Evolutionary conservation across 2,329 filamentous ascomycete genomes (phyloP).

Genomic region (Cladosporium sp.): DNA sequence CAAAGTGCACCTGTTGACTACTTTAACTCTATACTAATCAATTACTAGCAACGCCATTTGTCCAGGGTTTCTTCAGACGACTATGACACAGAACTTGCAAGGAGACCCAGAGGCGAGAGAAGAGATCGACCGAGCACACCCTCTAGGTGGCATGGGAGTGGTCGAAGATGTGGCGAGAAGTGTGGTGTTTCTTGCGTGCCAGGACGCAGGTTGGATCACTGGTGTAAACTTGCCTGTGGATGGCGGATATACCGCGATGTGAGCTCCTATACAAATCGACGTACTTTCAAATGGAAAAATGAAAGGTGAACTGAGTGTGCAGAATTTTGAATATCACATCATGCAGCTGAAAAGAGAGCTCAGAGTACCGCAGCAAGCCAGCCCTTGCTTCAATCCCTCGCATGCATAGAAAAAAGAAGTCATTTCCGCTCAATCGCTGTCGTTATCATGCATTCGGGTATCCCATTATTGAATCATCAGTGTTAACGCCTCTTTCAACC

Average conservation of each 20-base stretch:
- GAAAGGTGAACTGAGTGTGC: background rate
- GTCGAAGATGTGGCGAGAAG: constrained; percentile 41
- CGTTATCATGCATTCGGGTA: constrained; percentile 20
- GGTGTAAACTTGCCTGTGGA: background rate
- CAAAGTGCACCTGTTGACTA: background rate
- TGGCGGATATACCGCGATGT: constrained; percentile 1
- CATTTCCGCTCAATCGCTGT: constrained; percentile 11
- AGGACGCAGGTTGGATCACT: constrained; percentile 31
- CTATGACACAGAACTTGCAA: constrained; percentile 43
- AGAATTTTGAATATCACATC: constrained; percentile 14
- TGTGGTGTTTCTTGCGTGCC: constrained; percentile 41
- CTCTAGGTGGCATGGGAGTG: constrained; percentile 29
- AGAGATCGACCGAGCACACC: constrained; percentile 34
- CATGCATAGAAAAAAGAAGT: constrained; percentile 15
- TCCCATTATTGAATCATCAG: constrained; percentile 15
- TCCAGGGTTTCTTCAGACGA: constrained; percentile 38
- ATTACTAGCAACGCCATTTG: constrained; percentile 42
- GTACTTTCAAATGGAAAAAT: background rate
- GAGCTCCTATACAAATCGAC: background rate
- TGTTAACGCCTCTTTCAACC: constrained; percentile 11
- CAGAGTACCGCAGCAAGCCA: constrained; percentile 10
- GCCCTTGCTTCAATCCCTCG: constrained; percentile 13
- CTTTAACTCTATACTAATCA: background rate
- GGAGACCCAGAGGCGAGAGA: constrained; percentile 31
- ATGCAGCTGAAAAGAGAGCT: constrained; percentile 16